Percentiles rank a stretch among this genome's conserved stretches.
Evolutionary conservation across 2,329 filamentous ascomycete genomes (phyloP).

Genomic region (Cryphonectria nitschkei): DNA sequence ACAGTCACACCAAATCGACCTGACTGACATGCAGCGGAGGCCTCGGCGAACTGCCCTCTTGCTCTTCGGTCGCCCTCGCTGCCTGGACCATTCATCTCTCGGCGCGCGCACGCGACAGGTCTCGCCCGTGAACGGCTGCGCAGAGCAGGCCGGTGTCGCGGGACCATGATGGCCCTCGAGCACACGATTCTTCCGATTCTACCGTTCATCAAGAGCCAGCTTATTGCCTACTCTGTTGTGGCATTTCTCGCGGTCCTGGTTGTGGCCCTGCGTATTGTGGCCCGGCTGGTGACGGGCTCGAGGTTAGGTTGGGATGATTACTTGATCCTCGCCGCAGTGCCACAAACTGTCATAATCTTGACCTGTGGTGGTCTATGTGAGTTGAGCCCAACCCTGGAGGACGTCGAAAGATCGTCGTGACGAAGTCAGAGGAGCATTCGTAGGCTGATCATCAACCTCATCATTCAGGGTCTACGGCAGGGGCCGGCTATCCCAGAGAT

Average conservation of each 20-base stretch:
- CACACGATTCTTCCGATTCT: slow-evolving; percentile 31
- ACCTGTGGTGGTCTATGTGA: slow-evolving; percentile 39
- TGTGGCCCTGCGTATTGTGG: slow-evolving; percentile 35
- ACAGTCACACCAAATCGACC: neutral
- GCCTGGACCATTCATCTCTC: neutral
- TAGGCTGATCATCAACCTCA: slow-evolving; percentile 8
- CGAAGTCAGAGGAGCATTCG: neutral
- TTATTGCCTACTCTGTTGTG: slow-evolving; percentile 35
- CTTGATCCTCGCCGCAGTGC: slow-evolving; percentile 31
- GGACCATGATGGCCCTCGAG: neutral
- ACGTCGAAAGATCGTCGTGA: neutral
- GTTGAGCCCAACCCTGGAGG: slow-evolving; percentile 13
- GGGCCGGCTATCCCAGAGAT: slow-evolving; percentile 34
- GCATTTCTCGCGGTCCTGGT: slow-evolving; percentile 32
- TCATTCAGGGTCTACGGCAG: slow-evolving; percentile 32
- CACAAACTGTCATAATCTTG: slow-evolving; percentile 37
- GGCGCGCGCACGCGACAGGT: neutral
- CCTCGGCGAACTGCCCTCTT: neutral
- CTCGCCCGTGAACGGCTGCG: neutral
- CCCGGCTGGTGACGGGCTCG: slow-evolving; percentile 35
- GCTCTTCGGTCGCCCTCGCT: neutral
- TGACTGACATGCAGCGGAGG: slow-evolving; percentile 1
- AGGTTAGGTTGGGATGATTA: slow-evolving; percentile 44
- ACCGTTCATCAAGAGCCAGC: slow-evolving; percentile 33
- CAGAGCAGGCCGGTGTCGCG: neutral